phyloP scores from a whole-genome alignment of 2,329 filamentous ascomycete genomes.

The Ciborinia camelliae region DNA sequence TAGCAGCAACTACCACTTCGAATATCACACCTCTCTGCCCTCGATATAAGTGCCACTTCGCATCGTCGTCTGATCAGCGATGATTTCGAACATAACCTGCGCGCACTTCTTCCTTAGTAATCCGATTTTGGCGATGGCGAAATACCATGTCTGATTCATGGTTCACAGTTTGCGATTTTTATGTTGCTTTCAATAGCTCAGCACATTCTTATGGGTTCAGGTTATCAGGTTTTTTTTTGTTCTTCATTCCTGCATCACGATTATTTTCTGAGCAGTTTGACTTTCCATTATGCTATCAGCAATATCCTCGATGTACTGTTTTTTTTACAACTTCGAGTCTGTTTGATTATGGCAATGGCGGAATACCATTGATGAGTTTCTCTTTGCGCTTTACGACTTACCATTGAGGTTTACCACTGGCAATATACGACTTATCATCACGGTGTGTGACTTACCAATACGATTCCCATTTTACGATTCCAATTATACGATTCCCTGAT shows the following conservation, averaged over 20 bases:
- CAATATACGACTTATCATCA: too few species aligned
- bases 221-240: neutral
- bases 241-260: neutral
- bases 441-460: too few species aligned
- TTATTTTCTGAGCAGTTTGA: too few species aligned
- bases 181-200: neutral
- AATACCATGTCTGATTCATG: neutral
- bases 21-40: neutral
- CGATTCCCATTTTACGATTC: too few species aligned
- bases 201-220: neutral
- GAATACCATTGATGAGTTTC: neutral
- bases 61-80: neutral
- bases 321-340: neutral
- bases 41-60: neutral
- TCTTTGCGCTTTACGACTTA: neutral
- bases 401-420: neutral
- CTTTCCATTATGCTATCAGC: accelerated
- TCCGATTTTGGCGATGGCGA: neutral
- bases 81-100: neutral
- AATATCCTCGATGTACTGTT: neutral
- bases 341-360: neutral
- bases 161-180: neutral
- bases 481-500: too few species aligned
- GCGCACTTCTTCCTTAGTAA: neutral
- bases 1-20: neutral